Base-by-base conservation (phyloP, 108 stramenopile genomes). In the Stephanodiscus minutulus region DNA sequence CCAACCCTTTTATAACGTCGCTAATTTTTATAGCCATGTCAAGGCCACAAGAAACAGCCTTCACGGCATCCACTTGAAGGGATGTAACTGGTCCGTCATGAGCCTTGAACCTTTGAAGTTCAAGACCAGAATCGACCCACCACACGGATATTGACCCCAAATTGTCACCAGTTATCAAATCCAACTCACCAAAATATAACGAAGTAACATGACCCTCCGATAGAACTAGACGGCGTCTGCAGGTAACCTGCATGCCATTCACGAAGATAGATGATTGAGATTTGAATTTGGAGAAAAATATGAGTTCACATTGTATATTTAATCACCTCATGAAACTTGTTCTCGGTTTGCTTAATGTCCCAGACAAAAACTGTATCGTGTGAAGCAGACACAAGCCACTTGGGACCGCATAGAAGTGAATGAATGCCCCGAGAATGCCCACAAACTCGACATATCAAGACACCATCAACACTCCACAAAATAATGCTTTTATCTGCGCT, bases 401-500 rank as follows among this genome's bases (percentile, higher is more conserved):
- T 70, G 25, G 84, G 47, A 52, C 87, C 82, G 39, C 83, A 69
- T 37, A 87, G 66, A 10, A 88, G 29, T 24, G 49, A 71, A 17
- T 82, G 60, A 22, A 91, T 82, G 9, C 84, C 85, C 13, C 80
- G 56, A 22, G 66, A 55, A 77, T 91, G 86, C 0, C 87, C 87
- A 54, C 77, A 61, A 0, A 91, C 35, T 5, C 82, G 76, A n/a
- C 72, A 64, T 7, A 91, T 28, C 41, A 79, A 35, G 10, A 67
- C 25, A 5, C 86, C 89, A 11, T 60, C 67, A 11, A 43, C 41
- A 10, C 74, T 70, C 89, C 89, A 91, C 21, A 88, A 48, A 0
- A 84, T 68, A n/a, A 87, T 83, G 24, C 62, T 82, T 37, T 54
- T 83, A 56, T 91, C 89, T 11, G 89, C 87, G 48, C 76, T 80